phyloP scores from a whole-genome alignment of 176 grass and related monocot genomes.

The Oryza coarctata region DNA sequence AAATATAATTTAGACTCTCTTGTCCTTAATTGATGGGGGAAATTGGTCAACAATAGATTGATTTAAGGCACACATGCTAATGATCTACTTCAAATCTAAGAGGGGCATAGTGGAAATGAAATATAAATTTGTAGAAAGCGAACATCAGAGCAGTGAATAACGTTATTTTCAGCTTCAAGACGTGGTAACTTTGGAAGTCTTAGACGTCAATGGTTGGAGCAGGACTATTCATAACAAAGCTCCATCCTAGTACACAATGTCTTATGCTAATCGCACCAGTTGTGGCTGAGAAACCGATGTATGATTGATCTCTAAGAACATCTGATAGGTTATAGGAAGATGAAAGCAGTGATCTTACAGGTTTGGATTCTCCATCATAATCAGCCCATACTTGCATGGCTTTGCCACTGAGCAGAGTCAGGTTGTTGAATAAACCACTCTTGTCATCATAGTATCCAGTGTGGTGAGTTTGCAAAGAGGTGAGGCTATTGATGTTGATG shows the following conservation, averaged over 20 bases:
- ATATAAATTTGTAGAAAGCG: neutral
- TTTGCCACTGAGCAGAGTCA: constrained; percentile 35
- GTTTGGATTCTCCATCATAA: constrained; percentile 17
- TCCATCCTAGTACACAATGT: constrained; percentile 40
- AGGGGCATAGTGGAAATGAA: too few relatives aligned
- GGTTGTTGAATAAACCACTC: neutral
- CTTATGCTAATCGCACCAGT: constrained; percentile 30
- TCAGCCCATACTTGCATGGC: constrained; percentile 41
- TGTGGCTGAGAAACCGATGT: constrained; percentile 38
- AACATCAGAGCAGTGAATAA: neutral
- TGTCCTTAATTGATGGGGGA: too few relatives aligned
- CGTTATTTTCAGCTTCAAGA: neutral
- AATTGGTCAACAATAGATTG: too few relatives aligned
- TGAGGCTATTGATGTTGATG: constrained; percentile 35
- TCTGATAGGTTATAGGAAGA: neutral
- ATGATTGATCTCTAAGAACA: constrained; percentile 17
- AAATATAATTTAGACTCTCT: too few relatives aligned
- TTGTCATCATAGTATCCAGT: constrained; percentile 22
- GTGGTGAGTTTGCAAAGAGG: neutral
- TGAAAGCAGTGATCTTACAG: constrained; percentile 19
- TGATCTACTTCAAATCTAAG: too few relatives aligned
- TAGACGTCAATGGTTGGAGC: constrained; percentile 35
- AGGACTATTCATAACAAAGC: constrained; percentile 20
- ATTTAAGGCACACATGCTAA: too few relatives aligned
- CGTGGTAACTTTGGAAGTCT: constrained; percentile 32